Base-by-base conservation (phyloP, 495 filamentous ascomycete species). In the Penicillium steckii region DNA sequence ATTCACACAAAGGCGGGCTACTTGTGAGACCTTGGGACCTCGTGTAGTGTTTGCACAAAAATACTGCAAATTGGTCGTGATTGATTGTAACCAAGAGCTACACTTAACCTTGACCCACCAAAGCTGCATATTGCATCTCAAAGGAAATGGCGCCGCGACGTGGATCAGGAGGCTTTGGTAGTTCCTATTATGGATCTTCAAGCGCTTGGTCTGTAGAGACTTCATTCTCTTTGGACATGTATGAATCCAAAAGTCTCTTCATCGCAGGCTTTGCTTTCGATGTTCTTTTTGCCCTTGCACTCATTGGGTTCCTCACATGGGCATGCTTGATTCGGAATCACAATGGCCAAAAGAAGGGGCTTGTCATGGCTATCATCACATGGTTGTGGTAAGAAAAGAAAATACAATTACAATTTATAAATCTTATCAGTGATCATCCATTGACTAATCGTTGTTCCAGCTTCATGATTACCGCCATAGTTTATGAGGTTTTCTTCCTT, bases 231-330 rank as follows among this genome's bases (percentile, higher is more conserved):
- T 30, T 46, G 23, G 15, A 24, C 21, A 19, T 4, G 2, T 37
- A 44, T 5, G 2, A 15, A 2, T 38, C 44, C 8, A 50, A 44
- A 33, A 13, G 12, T 21, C n/a, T 51, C 3, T 64, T 49, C 27
- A 42, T 47, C 21, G 29, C 46, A 6, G 18, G 22, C 2, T 55
- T 63, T 29, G 54, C 46, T n/a, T 65, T 64, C 18, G 52, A 66
- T 19, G 25, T 58, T 13, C 47, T 68, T 12, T 52, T 44, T 12
- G 30, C 61, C 10, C 2, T 56, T 3, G 55, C 60, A 1, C 41
- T 66, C 8, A 37, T 62, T n/a, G 24, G 10, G 3, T 64, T 66
- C 26, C 43, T 59, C 17, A 30, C 56, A 32, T 66, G 60, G 58
- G 38, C 60, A 35, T 68, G 59, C 41, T 15, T 53, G 8, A 53